These are phyloP conservation scores for Thielaviopsis populi DNA, from an alignment of 2,329 filamentous ascomycete species.

Conservation along the genomic window DNA sequence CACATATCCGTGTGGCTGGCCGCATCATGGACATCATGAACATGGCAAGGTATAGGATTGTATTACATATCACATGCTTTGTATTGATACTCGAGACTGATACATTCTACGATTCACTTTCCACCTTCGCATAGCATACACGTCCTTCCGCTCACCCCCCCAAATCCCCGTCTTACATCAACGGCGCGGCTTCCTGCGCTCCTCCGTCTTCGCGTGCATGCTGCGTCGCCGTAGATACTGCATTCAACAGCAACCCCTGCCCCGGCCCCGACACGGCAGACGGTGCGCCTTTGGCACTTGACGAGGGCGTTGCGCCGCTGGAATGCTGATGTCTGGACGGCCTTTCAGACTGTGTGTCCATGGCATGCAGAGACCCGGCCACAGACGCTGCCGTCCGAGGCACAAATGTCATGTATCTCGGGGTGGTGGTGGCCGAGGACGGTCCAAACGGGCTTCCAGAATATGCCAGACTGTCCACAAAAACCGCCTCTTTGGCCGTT, in stretches of 20 bases:
- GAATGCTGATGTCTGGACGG: not conserved
- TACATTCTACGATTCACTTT: not conserved
- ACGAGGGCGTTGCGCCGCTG: not conserved
- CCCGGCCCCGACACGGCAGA: not conserved
- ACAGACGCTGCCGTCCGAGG: not conserved
- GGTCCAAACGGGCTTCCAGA: not conserved
- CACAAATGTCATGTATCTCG: not conserved
- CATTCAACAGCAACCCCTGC: not conserved
- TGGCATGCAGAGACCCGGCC: not conserved
- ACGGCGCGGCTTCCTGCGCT: not conserved
- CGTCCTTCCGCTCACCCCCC: not conserved
- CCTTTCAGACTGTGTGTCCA: not conserved
- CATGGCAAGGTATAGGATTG: too few species aligned
- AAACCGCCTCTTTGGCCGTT: constrained; percentile 32
- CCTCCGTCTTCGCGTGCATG: not conserved
- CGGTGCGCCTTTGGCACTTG: not conserved
- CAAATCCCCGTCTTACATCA: not conserved
- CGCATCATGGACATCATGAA: too few species aligned
- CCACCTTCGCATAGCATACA: too few species aligned
- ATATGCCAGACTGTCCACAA: constrained; percentile 30
- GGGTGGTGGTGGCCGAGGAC: not conserved
- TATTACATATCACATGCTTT: not conserved
- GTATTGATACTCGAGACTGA: not conserved
- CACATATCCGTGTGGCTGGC: too few species aligned
- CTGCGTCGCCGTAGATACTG: not conserved